Evolutionary conservation across 2,329 filamentous ascomycete species (phyloP), one percentile per base, ranked within the genome.

Genomic region (Neocucurbitaria cava): DNA sequence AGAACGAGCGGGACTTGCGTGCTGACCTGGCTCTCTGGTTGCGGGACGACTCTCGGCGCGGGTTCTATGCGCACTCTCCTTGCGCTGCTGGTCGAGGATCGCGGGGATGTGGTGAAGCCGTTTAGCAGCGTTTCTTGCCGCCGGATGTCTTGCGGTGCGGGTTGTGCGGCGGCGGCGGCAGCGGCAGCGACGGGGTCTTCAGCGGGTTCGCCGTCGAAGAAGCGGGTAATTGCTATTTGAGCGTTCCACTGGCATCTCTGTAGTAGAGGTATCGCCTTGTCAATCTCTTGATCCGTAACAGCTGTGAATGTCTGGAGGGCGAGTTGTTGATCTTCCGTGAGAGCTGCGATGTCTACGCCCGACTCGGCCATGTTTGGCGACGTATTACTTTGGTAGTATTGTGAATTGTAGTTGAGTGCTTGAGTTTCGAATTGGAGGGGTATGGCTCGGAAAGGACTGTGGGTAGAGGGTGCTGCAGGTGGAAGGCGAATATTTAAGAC

Each of bases 161-260:
- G 81, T 28, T 78, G 70, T n/a, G 83, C 78, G 46, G 88, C 83
- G 53, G 90, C 83, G 53, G 90, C 90, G 78, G 95, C 91, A 52
- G 89, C 89, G 52, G 89, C 89, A 53, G 90, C 89, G 17, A 94
- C 80, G 11, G 87, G 89, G 73, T 76, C 73, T 53, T 96, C 91
- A 44, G 92, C 85, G 3, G 89, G 89, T 78, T 98, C 95, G 65
- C 95, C 95, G 70, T 99, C 95, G 74, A 97, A 99, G 85, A 98
- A 98, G 72, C 96, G 96, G 62, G 95, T 87, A 61, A 99, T 94
- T 53, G 95, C 94, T 68, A 98, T 96, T 81, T 94, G 90, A 0
- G 96, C 90, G 72, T 98, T 99, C 95, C 95, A 99, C 81, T 98
- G 89, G 52, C 92, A 96, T 58, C 92, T 83, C 64, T 89, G 85